Conservation (phyloP, 73 alveolate species). For the Paramecium sonneborni region DNA sequence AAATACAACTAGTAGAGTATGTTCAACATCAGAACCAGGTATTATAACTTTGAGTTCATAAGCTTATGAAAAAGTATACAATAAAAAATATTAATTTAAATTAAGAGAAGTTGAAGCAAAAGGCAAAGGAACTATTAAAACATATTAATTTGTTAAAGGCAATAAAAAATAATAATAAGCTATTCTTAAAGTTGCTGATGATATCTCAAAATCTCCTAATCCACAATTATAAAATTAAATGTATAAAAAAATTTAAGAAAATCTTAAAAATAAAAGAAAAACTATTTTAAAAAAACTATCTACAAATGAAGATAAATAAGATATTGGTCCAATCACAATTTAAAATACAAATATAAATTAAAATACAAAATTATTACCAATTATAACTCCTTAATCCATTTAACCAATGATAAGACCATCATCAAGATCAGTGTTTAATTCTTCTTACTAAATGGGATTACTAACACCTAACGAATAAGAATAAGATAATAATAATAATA, state of each 20-base stretch:
- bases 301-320: not conserved
- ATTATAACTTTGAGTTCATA: constrained; percentile 31
- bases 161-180: constrained; percentile 64
- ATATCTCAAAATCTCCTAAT: constrained; percentile 47
- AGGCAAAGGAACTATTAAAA: constrained; percentile 83
- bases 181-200: constrained; percentile 62
- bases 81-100: constrained; percentile 7
- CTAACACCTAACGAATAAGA: constrained; percentile 1
- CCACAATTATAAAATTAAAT: not conserved
- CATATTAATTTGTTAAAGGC: constrained; percentile 69
- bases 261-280: not conserved
- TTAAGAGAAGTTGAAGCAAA: constrained; percentile 72
- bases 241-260: not conserved
- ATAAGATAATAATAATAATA: not conserved
- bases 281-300: not conserved
- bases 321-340: not conserved
- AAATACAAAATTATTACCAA: not conserved
- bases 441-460: constrained; percentile 13
- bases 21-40: constrained; percentile 78
- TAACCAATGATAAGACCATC: constrained; percentile 33
- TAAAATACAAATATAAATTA: not conserved
- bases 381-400: not conserved
- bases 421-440: not conserved
- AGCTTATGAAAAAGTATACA: constrained; percentile 20
- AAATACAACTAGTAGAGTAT: constrained; percentile 93